Evolutionary conservation across 495 filamentous ascomycete genomes (phyloP), one percentile per base, ranked within the genome.

Genomic region (Hypomontagnella submonticulosa): DNA sequence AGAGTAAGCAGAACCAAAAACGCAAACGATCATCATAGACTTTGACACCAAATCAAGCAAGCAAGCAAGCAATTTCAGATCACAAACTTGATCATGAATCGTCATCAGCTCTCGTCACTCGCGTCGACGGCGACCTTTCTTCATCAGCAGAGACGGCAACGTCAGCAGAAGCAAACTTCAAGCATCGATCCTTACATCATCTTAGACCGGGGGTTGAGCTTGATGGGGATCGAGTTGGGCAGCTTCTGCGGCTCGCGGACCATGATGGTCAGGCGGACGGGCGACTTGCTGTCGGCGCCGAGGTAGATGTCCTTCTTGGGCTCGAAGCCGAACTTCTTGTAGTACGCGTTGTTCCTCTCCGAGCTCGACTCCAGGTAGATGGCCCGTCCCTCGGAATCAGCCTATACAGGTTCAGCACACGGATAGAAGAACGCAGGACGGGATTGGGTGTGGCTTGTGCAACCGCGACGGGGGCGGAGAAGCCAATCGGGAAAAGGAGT

Each of bases 291-390:
- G 15, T 87, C 71, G 73, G 80, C 79, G 51, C 71, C 71, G 57
- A 94, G 79, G 68, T 80, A 75, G 65, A 94, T 82, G 54, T 84
- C 83, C 62, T 75, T 79, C 67, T 75, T 79, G 49, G 81, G 62
- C 71, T 85, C 81, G 69, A 93, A 94, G 38, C 89, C 90, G 69
- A 89, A 84, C 71, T 85, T 86, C 61, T 83, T 71, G 71, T 94
- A 94, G 75, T 91, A 89, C 19, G 73, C 68, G 43, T 85, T 82
- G 68, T 94, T 94, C 53, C 75, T 77, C 53, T 66, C 67, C 69
- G 90, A 85, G 73, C 87, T 91, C 50, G 87, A 89, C 79, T 94
- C 91, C 59, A 94, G 84, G 75, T 94, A 94, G 61, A 85, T 85
- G 27, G 84, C 79, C 12, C 83, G 79, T 48, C 83, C 81, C 65